A percentile compares a stretch with the other conserved stretches of the same genome.
Conservation (phyloP, 1,284 basidiomycete species). For the Sanghuangporus weigelae region DNA sequence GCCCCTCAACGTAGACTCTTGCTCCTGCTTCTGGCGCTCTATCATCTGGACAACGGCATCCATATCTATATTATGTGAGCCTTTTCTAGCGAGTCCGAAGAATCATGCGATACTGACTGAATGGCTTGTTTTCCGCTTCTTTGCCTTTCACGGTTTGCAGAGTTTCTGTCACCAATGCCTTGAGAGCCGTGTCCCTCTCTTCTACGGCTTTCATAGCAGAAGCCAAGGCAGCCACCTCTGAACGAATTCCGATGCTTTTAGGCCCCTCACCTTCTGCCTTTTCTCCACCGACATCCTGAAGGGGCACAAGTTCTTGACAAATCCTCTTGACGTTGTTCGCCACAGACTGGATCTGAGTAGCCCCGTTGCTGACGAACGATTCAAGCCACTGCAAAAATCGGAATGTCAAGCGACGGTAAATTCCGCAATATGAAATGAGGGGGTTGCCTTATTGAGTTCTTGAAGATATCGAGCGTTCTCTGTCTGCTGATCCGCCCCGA, state of each 20-base stretch:
- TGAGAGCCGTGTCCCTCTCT: constrained; percentile 36
- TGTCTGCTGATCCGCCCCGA: constrained; percentile 54
- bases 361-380: constrained; percentile 69
- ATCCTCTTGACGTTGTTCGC: constrained; percentile 57
- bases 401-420: not conserved
- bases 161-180: constrained; percentile 43
- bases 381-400: constrained; percentile 64
- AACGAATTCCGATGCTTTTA: not conserved
- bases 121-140: constrained; percentile 32
- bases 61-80: constrained; percentile 34
- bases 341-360: constrained; percentile 61
- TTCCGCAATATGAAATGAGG: not conserved
- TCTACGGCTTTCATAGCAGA: constrained; percentile 37
- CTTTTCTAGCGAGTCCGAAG: not conserved
- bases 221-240: not conserved
- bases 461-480: constrained; percentile 71
- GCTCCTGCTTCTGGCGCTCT: constrained; percentile 62
- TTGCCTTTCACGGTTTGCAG: constrained; percentile 36
- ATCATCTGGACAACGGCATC: constrained; percentile 57
- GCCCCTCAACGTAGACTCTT: constrained; percentile 59
- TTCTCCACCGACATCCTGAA: not conserved
- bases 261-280: not conserved
- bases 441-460: constrained; percentile 59
- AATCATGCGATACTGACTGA: constrained; percentile 27
- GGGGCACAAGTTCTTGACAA: constrained; percentile 43